Evolutionary conservation across 495 filamentous ascomycete species (phyloP).

Genomic region (Penicillium pulvis): DNA sequence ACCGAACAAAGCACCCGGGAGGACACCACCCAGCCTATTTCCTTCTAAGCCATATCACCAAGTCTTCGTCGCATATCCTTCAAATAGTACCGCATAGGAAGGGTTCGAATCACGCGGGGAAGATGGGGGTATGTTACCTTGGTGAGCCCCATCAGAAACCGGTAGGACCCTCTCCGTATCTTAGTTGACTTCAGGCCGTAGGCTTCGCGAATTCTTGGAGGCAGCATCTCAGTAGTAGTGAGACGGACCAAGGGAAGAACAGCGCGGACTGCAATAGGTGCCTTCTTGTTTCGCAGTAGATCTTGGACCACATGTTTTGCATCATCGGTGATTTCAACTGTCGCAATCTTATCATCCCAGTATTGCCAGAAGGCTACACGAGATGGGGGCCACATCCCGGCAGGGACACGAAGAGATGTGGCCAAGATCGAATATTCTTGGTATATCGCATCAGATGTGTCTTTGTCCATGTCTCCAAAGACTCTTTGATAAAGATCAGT

Average conservation of each 20-base stretch:
- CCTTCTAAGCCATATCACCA: slow-evolving; percentile 5
- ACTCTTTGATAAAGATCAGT: slow-evolving; percentile 38
- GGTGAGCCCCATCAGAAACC: slow-evolving; percentile 21
- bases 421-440: slow-evolving; percentile 42
- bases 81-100: slow-evolving; percentile 39
- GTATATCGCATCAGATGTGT: slow-evolving; percentile 32
- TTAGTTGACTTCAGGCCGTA: slow-evolving; percentile 29
- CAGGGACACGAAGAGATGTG: slow-evolving; percentile 35
- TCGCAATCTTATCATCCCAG: slow-evolving; percentile 39
- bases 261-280: slow-evolving; percentile 25
- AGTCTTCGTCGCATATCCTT: slow-evolving; percentile 42
- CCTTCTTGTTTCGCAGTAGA: slow-evolving; percentile 30
- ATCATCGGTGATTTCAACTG: slow-evolving; percentile 30
- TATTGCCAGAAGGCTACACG: slow-evolving; percentile 44
- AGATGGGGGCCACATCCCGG: slow-evolving; percentile 37
- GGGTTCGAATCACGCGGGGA: slow-evolving; percentile 34
- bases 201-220: slow-evolving; percentile 27
- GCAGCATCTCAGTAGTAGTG: slow-evolving; percentile 37
- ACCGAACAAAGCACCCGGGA: not conserved
- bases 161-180: slow-evolving; percentile 17
- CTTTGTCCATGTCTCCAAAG: slow-evolving; percentile 31
- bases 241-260: slow-evolving; percentile 32
- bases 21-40: not conserved
- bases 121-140: slow-evolving; percentile 32
- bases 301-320: slow-evolving; percentile 36